Conservation (phyloP, 1,284 basidiomycete genomes). For the Puccinia polysora region DNA sequence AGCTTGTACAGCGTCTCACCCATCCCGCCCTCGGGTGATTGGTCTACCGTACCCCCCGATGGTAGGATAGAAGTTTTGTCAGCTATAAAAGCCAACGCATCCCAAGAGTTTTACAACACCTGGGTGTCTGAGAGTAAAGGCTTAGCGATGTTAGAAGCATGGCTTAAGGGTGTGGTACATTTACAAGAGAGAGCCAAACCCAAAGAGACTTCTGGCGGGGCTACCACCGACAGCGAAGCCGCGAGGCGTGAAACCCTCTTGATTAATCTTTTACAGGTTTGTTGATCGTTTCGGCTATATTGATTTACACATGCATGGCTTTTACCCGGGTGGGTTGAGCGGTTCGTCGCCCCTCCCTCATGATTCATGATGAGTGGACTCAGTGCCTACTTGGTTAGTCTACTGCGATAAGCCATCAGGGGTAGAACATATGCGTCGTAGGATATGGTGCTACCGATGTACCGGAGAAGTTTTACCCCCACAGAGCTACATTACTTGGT, state of each 20-base stretch:
- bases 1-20: slow-evolving; percentile 33
- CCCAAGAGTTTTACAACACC: slow-evolving; percentile 36
- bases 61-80: slow-evolving; percentile 36
- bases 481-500: no score
- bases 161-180: slow-evolving; percentile 39
- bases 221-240: slow-evolving; percentile 3
- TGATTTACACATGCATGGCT: not conserved
- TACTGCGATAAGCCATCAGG: no score
- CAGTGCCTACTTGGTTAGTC: no score
- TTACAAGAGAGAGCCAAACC: slow-evolving; percentile 31
- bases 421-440: no score
- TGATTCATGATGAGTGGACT: no score
- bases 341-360: no score
- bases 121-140: slow-evolving; percentile 35
- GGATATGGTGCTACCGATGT: no score
- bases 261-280: slow-evolving; percentile 27
- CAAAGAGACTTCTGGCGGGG: slow-evolving; percentile 10
- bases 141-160: slow-evolving; percentile 30
- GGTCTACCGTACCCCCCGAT: slow-evolving; percentile 40
- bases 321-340: not conserved
- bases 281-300: not conserved
- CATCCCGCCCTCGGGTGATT: slow-evolving; percentile 35
- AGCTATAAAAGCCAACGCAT: slow-evolving; percentile 23
- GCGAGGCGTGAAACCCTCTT: slow-evolving; percentile 21
- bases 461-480: no score